Evolutionary conservation across 139 green algal genomes (phyloP).

Genomic region (Picochlorum sp.): DNA sequence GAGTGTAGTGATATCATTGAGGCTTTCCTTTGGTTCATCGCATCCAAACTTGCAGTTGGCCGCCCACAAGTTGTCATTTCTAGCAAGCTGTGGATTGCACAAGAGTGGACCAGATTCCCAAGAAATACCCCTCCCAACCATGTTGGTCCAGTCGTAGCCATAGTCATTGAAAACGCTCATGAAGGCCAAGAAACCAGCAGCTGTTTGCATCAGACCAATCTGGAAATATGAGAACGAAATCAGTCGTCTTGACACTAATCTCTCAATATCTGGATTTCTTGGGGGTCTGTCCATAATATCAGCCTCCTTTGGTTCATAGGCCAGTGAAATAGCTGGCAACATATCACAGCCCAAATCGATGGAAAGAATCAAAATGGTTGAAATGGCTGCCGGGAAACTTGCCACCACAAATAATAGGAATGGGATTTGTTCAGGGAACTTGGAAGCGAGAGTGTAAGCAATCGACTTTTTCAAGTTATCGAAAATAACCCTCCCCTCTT

Average conservation of each 20-base stretch:
- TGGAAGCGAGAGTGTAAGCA: constrained; percentile 66
- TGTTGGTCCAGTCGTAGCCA: constrained; percentile 51
- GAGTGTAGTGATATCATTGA: constrained; percentile 11
- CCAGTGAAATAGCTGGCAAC: constrained; percentile 73
- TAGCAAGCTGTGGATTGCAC: constrained; percentile 27
- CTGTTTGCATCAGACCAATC: constrained; percentile 52
- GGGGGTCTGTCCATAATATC: constrained; percentile 71
- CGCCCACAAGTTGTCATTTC: constrained; percentile 7
- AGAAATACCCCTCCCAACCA: constrained; percentile 30
- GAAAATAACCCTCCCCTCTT: constrained; percentile 75
- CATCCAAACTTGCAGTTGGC: constrained; percentile 50
- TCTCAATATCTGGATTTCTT: constrained; percentile 42
- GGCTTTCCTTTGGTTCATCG: constrained; percentile 22
- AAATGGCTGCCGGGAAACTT: constrained; percentile 55
- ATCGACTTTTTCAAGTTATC: constrained; percentile 84
- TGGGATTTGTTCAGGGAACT: constrained; percentile 51
- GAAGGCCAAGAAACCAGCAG: constrained; percentile 63
- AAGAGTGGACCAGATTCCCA: constrained; percentile 34
- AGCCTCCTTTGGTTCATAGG: constrained; percentile 62
- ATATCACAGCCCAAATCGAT: constrained; percentile 72
- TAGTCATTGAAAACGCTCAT: constrained; percentile 69
- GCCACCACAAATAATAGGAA: constrained; percentile 56
- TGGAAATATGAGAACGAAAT: constrained; percentile 71
- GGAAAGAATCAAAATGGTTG: constrained; percentile 70
- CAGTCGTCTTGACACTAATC: constrained; percentile 46